Conservation (phyloP, 2,329 filamentous ascomycete species). For the Endocalyx cinctus region DNA sequence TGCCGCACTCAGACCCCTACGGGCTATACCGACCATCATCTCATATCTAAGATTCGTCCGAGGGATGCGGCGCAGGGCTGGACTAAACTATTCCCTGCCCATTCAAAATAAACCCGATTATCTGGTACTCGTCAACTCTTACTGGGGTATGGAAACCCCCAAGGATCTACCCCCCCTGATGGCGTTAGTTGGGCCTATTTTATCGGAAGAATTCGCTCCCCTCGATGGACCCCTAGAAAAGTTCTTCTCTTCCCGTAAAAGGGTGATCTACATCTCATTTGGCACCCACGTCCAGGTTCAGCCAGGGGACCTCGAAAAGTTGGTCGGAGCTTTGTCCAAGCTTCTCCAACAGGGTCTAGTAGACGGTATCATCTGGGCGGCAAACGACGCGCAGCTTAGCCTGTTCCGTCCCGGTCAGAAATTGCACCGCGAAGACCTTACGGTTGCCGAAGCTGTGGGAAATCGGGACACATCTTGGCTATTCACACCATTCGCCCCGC, state of each 20-base stretch:
- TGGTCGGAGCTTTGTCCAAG: slow-evolving; percentile 27
- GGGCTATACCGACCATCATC: slow-evolving; percentile 25
- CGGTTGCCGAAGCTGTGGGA: slow-evolving; percentile 22
- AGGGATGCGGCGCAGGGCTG: slow-evolving; percentile 29
- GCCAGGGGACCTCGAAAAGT: slow-evolving; percentile 22
- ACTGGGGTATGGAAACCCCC: slow-evolving; percentile 37
- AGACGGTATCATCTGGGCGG: slow-evolving; percentile 37
- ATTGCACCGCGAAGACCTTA: slow-evolving; percentile 4
- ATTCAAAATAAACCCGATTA: slow-evolving; percentile 33
- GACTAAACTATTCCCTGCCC: slow-evolving; percentile 27
- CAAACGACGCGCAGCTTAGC: slow-evolving; percentile 17
- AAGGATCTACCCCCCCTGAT: slow-evolving; percentile 37
- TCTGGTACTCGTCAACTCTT: slow-evolving; percentile 39
- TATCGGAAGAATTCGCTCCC: slow-evolving; percentile 29
- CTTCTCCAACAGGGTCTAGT: slow-evolving; percentile 23
- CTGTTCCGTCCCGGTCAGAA: slow-evolving; percentile 15
- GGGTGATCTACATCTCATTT: slow-evolving; percentile 35
- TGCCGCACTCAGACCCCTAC: slow-evolving; percentile 29
- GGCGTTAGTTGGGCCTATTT: slow-evolving; percentile 34
- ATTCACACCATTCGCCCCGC: slow-evolving; percentile 33
- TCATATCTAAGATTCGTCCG: slow-evolving; percentile 25
- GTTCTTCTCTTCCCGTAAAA: slow-evolving; percentile 28
- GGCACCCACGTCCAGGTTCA: slow-evolving; percentile 36
- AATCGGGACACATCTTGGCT: slow-evolving; percentile 26
- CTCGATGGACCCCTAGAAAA: slow-evolving; percentile 19